Percentiles rank a stretch among this genome's conserved stretches.
These are phyloP conservation scores for Scleroderma bovista DNA, from an alignment of 768 basidiomycete species.

Conservation along the genomic window DNA sequence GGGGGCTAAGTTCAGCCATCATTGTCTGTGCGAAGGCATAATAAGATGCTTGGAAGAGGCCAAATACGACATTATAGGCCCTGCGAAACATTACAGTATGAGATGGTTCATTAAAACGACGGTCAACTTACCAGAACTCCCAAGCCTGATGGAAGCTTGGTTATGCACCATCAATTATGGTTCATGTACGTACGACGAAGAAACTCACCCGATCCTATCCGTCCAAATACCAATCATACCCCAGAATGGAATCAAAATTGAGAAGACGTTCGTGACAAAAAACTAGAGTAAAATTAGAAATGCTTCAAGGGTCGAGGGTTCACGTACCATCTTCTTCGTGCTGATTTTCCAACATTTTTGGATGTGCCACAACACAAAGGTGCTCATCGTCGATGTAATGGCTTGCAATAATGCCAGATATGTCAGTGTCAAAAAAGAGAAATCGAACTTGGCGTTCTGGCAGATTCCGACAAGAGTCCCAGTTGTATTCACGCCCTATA, in stretches of 20 bases:
- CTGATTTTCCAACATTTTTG: constrained; percentile 72
- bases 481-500: constrained; percentile 74
- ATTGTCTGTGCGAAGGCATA: constrained; percentile 83
- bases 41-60: constrained; percentile 81
- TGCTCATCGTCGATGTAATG: constrained; percentile 64
- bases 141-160: constrained; percentile 69
- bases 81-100: constrained; percentile 26
- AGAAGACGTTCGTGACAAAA: constrained; percentile 67
- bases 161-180: background rate
- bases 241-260: constrained; percentile 78
- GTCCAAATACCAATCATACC: constrained; percentile 87
- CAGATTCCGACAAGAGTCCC: constrained; percentile 69
- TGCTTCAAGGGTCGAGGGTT: background rate
- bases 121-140: constrained; percentile 72
- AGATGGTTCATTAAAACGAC: background rate
- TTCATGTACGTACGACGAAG: background rate
- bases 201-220: constrained; percentile 54
- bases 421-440: constrained; percentile 77
- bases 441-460: constrained; percentile 75
- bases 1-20: constrained; percentile 86
- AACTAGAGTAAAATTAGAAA: constrained; percentile 40
- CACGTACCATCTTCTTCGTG: constrained; percentile 74
- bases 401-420: constrained; percentile 75
- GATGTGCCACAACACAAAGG: constrained; percentile 78
- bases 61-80: constrained; percentile 77